Conservation (phyloP, 1,139 yeast genomes). For the Spathaspora sp. region DNA sequence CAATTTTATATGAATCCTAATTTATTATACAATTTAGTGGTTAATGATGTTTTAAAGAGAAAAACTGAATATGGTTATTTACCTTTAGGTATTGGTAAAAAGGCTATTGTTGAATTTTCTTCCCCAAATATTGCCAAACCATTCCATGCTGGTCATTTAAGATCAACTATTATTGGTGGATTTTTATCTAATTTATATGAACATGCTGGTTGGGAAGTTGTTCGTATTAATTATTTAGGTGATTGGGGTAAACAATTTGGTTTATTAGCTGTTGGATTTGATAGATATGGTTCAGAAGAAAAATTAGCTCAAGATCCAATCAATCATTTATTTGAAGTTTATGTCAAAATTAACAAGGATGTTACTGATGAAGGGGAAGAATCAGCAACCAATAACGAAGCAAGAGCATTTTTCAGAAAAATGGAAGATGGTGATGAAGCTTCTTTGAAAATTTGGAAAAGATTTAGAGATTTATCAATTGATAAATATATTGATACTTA, state of each 20-base stretch:
- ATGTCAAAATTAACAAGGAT: constrained; percentile 83
- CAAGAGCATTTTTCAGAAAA: constrained; percentile 81
- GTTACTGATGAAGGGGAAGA: constrained; percentile 41
- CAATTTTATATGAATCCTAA: constrained; percentile 80
- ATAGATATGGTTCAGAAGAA: constrained; percentile 80
- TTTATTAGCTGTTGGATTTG: constrained; percentile 88
- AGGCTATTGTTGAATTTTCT: constrained; percentile 81
- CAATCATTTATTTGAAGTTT: constrained; percentile 91
- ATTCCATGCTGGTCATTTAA: constrained; percentile 98
- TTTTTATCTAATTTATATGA: constrained; percentile 88
- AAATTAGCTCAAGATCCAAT: constrained; percentile 77
- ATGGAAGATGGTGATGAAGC: constrained; percentile 94
- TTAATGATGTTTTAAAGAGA: constrained; percentile 69
- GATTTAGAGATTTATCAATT: constrained; percentile 88
- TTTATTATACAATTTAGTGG: constrained; percentile 64
- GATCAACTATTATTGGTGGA: constrained; percentile 99
- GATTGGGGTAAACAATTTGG: constrained; percentile 99
- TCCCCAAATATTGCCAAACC: constrained; percentile 99
- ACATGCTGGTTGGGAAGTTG: constrained; percentile 85
- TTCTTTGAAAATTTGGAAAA: constrained; percentile 78
- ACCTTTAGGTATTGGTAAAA: constrained; percentile 75
- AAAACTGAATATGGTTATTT: constrained; percentile 67
- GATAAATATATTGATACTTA: constrained; percentile 84
- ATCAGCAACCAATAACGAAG: constrained; percentile 66
- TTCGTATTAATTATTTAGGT: constrained; percentile 90